phyloP scores from a whole-genome alignment of 1,139 yeast genomes.

The Candida sp. region DNA sequence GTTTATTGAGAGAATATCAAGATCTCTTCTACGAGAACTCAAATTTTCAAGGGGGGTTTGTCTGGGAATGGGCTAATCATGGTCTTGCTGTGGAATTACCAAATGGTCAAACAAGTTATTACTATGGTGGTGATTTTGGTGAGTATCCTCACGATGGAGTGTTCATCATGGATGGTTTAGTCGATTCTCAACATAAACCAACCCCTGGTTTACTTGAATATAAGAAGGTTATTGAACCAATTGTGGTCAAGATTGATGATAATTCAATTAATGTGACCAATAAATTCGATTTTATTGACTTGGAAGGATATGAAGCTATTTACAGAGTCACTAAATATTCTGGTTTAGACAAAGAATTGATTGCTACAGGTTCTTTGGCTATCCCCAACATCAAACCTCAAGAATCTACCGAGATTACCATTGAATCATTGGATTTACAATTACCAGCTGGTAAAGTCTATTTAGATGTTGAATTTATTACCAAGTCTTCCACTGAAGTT shows the following conservation, averaged over 20 bases:
- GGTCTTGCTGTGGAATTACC: conserved; percentile 16
- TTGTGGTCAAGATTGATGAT: conserved; percentile 10
- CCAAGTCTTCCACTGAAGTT: conserved; percentile 5
- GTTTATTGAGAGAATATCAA: conserved; percentile 25
- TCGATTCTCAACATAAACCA: conserved; percentile 24
- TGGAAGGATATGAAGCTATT: conserved; percentile 5
- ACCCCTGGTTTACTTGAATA: conserved; percentile 28
- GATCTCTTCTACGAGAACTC: conserved; percentile 23
- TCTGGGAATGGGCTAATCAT: conserved; percentile 39
- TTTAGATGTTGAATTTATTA: conserved; percentile 7
- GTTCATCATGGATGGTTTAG: conserved; percentile 32
- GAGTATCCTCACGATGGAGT: conserved; percentile 29
- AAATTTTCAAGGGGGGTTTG: conserved; percentile 29
- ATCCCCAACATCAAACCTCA: conserved; percentile 6
- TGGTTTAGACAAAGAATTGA: conserved; percentile 5
- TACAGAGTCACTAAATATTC: conserved; percentile 4
- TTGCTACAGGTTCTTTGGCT: conserved; percentile 5
- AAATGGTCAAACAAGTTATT: conserved; percentile 14
- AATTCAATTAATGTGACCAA: conserved; percentile 8
- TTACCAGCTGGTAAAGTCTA: conserved; percentile 3
- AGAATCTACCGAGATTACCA: background rate
- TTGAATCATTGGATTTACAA: background rate
- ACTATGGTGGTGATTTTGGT: conserved; percentile 34
- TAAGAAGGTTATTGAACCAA: conserved; percentile 26
- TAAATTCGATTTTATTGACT: conserved; percentile 10